Evolutionary conservation across 1,139 yeast genomes (phyloP), one percentile per base, ranked within the genome.

Genomic region (Kluyveromyces sp.): DNA sequence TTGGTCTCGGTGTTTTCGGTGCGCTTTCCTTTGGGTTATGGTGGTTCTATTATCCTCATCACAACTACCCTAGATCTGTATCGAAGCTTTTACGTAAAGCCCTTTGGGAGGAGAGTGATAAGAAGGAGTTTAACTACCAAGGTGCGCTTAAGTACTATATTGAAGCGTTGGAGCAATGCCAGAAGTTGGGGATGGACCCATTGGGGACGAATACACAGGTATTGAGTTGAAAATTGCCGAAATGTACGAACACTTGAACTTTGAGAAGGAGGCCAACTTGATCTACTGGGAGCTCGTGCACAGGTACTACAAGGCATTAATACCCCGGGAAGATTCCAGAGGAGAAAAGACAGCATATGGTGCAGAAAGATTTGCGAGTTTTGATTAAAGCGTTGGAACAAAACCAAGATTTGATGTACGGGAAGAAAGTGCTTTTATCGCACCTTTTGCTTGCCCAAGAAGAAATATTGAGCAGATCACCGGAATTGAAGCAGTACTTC

Each of bases 141-240:
- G 69, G 78, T 49, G 96, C 97, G 0, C 68, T 88, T 50, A 75
- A 77, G 51, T 72, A 75, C 58, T 89, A 89, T 61, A 71, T 82
- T 30, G 81, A 74, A 51, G 80, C 79, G 0, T 55, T 75, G 33
- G 65, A 71, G 40, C 69, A 64, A 46, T 77, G 79, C 27, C 71
- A 71, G 45, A 56, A 61, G 15, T 58, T 72, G 39, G 71, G 76
- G 27, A 62, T 87, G 67, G 77, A 78, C 51, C 74, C 73, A 21
- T 58, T 85, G 33, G 71, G 45, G 87, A 83, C 54, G 85, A 81
- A 56, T 84, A 81, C 59, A 89, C 97, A 0, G 96, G 96, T 0
- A 77, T 90, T 49, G 95, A 88, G 59, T 70, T 90, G 60, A 87
- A 89, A 59, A 71, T 87, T 38, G 95, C 85, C 3, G 96, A 89